A percentile compares a stretch with the other conserved stretches of the same genome.
Evolutionary conservation across 768 basidiomycete species (phyloP).

Genomic region (Trametes villosa): DNA sequence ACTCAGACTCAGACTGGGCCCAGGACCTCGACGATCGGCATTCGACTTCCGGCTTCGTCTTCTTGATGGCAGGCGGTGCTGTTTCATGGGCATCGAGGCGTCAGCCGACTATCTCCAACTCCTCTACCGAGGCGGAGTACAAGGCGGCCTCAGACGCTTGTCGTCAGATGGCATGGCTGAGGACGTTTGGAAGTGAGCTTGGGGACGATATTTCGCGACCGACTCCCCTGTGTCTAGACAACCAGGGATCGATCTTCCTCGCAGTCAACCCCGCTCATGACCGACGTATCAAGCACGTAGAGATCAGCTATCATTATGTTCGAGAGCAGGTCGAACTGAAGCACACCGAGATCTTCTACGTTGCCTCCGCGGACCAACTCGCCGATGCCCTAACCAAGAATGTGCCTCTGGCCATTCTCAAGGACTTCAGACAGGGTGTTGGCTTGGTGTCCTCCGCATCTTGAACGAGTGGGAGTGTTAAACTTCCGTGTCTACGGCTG

Average conservation of each 20-base stretch:
- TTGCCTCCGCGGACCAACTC: neutral
- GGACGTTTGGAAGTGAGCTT: conserved; percentile 17
- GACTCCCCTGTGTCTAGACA: conserved; percentile 14
- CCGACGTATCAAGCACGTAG: conserved; percentile 35
- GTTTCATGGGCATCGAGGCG: conserved; percentile 36
- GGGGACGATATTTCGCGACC: conserved; percentile 3
- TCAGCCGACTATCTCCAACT: conserved; percentile 35
- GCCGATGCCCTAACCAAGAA: conserved; percentile 37
- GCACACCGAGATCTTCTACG: conserved; percentile 22
- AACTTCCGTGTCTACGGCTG: too few relatives aligned
- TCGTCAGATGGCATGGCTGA: conserved; percentile 29
- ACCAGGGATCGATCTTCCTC: conserved; percentile 21
- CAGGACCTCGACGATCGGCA: conserved; percentile 30
- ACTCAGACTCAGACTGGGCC: conserved; percentile 42
- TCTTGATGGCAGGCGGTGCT: conserved; percentile 34
- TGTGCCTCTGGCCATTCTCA: conserved; percentile 4
- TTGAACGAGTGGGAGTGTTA: conserved; percentile 18
- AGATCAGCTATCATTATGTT: conserved; percentile 33
- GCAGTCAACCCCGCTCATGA: conserved; percentile 28
- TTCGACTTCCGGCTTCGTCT: conserved; percentile 43
- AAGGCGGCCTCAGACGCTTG: conserved; percentile 36
- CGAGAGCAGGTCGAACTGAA: conserved; percentile 25
- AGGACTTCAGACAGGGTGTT: neutral
- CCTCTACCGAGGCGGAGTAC: conserved; percentile 45
- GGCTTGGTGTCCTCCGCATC: conserved; percentile 3